These are phyloP conservation scores for Coniosporium apollinis DNA, from an alignment of 495 filamentous ascomycete genomes.

Conservation along the genomic window DNA sequence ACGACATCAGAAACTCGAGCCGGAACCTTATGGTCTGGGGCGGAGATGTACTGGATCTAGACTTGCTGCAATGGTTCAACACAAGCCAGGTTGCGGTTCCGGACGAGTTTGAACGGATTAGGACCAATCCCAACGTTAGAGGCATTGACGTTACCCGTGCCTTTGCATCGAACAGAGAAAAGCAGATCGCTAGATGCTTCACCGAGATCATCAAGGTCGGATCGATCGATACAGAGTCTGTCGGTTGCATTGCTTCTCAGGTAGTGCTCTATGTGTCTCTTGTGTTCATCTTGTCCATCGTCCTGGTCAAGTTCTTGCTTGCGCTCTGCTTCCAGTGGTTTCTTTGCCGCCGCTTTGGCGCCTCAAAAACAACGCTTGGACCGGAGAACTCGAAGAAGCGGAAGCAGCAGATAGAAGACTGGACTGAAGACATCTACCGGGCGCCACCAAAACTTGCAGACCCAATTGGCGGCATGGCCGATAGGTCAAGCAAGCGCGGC, in stretches of 20 bases:
- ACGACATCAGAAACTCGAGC: conserved; percentile 73
- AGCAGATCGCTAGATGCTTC: conserved; percentile 67
- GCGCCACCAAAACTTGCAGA: conserved; percentile 69
- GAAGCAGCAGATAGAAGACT: conserved; percentile 91
- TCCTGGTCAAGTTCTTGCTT: conserved; percentile 72
- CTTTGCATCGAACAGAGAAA: conserved; percentile 61
- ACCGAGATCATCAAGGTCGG: conserved; percentile 90
- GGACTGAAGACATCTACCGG: conserved; percentile 93
- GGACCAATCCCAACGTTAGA: conserved; percentile 54
- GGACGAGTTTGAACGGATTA: conserved; percentile 58
- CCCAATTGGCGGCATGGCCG: conserved; percentile 33
- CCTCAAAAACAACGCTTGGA: conserved; percentile 51
- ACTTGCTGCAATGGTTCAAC: conserved; percentile 86
- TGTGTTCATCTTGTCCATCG: conserved; percentile 83
- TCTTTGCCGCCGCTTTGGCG: conserved; percentile 62
- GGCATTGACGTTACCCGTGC: conserved; percentile 86
- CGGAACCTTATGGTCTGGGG: conserved; percentile 88
- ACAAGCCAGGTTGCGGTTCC: conserved; percentile 65
- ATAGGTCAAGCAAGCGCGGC: conserved; percentile 61
- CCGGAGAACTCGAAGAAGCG: conserved; percentile 54
- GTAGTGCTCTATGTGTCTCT: conserved; percentile 93
- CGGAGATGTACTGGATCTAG: conserved; percentile 83
- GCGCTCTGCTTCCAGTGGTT: conserved; percentile 94
- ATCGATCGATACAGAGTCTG: conserved; percentile 85
- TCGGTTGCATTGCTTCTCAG: conserved; percentile 93